Conservation (phyloP, 2,329 filamentous ascomycete genomes). For the Rugonectria rugulosa region DNA sequence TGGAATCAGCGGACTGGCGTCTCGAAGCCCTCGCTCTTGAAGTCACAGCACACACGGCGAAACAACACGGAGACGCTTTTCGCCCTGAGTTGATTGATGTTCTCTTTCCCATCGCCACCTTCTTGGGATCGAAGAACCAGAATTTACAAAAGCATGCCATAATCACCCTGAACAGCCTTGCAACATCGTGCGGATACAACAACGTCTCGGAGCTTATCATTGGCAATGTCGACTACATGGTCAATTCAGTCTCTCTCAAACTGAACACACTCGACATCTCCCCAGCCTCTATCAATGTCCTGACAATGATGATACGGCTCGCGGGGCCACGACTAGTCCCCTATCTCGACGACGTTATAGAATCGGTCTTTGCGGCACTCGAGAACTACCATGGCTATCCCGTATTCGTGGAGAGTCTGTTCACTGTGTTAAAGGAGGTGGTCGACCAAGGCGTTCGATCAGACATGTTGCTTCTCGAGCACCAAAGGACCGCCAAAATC, state of each 20-base stretch:
- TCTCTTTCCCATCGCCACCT: conserved; percentile 89
- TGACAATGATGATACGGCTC: conserved; percentile 92
- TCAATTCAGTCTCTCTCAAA: conserved; percentile 88
- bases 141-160: conserved; percentile 83
- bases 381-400: conserved; percentile 96
- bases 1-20: conserved; percentile 69
- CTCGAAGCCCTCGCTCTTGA: conserved; percentile 83
- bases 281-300: conserved; percentile 86
- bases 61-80: conserved; percentile 71
- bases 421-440: conserved; percentile 81
- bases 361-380: conserved; percentile 90
- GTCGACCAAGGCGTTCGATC: conserved; percentile 80
- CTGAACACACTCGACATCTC: conserved; percentile 93
- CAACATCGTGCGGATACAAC: conserved; percentile 75
- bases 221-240: conserved; percentile 93
- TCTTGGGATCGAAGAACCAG: conserved; percentile 75
- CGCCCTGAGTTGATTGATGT: conserved; percentile 88
- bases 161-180: conserved; percentile 81
- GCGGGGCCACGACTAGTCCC: conserved; percentile 83
- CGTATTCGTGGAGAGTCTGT: conserved; percentile 82
- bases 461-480: conserved; percentile 56
- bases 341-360: conserved; percentile 90
- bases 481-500: conserved; percentile 43
- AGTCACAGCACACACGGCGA: conserved; percentile 77
- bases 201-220: conserved; percentile 82